These are phyloP conservation scores for Mucor mucedo DNA, from an alignment of 371 early-diverging fungal genomes.

Conservation along the genomic window DNA sequence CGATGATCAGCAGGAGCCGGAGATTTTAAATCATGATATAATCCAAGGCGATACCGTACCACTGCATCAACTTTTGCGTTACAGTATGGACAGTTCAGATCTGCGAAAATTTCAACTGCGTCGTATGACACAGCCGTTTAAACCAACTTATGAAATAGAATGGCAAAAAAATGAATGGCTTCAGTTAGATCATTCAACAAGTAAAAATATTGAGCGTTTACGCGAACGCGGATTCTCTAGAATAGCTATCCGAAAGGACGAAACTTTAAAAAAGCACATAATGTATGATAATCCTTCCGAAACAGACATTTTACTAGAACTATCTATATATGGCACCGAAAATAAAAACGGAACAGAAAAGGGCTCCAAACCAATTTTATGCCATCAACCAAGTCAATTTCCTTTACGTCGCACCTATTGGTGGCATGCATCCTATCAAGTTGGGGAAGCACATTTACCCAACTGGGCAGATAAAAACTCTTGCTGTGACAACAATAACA, in stretches of 20 bases:
- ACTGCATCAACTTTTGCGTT: conserved; percentile 24
- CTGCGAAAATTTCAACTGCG: conserved; percentile 15
- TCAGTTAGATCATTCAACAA: conserved; percentile 17
- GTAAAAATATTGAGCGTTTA: conserved; percentile 21
- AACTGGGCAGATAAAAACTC: conserved; percentile 3
- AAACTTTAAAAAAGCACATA: conserved; percentile 15
- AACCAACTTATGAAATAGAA: conserved; percentile 26
- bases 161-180: conserved; percentile 33
- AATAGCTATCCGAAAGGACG: conserved; percentile 20
- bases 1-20: too few species aligned
- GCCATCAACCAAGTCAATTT: conserved; percentile 22
- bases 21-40: background rate
- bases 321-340: background rate
- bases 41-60: conserved; percentile 12
- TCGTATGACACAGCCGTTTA: conserved; percentile 13
- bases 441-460: conserved; percentile 37
- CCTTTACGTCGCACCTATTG: conserved; percentile 19
- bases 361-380: background rate
- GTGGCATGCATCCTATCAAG: conserved; percentile 31
- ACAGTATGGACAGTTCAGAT: conserved; percentile 22
- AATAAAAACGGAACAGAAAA: background rate
- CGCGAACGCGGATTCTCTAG: conserved; percentile 19
- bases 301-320: conserved; percentile 19
- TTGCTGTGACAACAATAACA: background rate
- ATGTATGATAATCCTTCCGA: conserved; percentile 17